A percentile compares a stretch with the other conserved stretches of the same genome.
Conservation (phyloP, 2,329 filamentous ascomycete species). For the Colletotrichum neosansevieriae region DNA sequence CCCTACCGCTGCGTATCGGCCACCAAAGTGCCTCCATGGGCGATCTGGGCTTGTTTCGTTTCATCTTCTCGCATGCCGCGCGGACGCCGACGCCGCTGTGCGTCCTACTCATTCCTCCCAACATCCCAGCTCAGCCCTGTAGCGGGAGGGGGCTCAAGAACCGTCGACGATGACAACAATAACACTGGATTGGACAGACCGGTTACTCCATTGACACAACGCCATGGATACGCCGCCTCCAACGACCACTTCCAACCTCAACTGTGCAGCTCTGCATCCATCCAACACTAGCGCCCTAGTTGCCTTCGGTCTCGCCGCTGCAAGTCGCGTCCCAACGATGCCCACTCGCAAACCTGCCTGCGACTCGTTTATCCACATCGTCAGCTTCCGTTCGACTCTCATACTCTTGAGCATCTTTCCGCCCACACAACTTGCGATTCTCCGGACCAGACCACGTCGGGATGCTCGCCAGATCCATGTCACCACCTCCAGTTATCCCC, state of each 20-base stretch:
- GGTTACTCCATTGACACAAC: not conserved
- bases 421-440: not conserved
- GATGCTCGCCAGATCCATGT: slow-evolving; percentile 6
- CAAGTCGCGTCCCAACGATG: slow-evolving; percentile 6
- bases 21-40: too few relatives aligned
- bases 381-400: slow-evolving; percentile 2
- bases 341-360: slow-evolving; percentile 13
- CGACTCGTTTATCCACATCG: slow-evolving; percentile 15
- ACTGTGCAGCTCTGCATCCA: slow-evolving; percentile 2
- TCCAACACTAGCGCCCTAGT: slow-evolving; percentile 23
- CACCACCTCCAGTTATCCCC: slow-evolving; percentile 1
- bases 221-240: slow-evolving; percentile 2
- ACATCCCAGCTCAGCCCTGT: slow-evolving; percentile 8
- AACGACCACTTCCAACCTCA: slow-evolving; percentile 1
- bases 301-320: slow-evolving; percentile 35
- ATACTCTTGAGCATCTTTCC: not conserved
- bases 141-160: not conserved
- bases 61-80: slow-evolving; percentile 6
- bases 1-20: not conserved
- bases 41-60: slow-evolving; percentile 4
- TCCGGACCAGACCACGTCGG: not conserved
- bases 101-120: slow-evolving; percentile 1
- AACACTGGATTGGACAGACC: not conserved
- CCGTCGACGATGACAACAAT: not conserved
- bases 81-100: slow-evolving; percentile 5